Evolutionary conservation across 2,329 filamentous ascomycete species (phyloP), one percentile per base, ranked within the genome.

Genomic region (Penicillium sp.): DNA sequence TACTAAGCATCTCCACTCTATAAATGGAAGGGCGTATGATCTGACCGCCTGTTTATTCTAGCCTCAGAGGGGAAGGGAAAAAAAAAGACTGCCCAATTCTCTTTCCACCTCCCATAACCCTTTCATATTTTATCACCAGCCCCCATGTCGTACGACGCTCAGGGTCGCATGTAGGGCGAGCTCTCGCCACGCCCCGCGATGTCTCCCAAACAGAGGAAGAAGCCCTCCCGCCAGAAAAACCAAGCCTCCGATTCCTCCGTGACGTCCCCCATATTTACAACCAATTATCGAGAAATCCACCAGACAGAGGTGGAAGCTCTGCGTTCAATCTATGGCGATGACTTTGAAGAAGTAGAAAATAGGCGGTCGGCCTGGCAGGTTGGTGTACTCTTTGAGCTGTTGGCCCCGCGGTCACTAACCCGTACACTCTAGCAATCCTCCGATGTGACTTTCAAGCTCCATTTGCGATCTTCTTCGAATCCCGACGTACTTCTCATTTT

Each of bases 251-350:
- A 72, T 51, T 67, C 68, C 43, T 64, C 69, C 36, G 65, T 70
- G 50, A 66, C 68, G 60, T 70, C 71, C 16, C 66, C 74, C 40
- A 58, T 71, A 54, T 60, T 71, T 36, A 68, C 76, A 40, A 82
- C 82, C 57, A 79, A 92, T 70, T 96, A 97, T 77, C 85, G 87
- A 63, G 89, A 95, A 76, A 86, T 90, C 34, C 94, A 97, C 76
- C 82, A 89, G 68, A 90, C 96, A 71, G 94, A 97, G 77, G 82
- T 96, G 56, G 84, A 94, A 71, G 93, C 87, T 44, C 81, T 97
- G 58, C 83, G 89, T 68, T 90, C 93, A 41, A 95, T 97, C 49
- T 97, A 94, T 70, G 88, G 87, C 64, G 91, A 96, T 58, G 92
- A 97, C 70, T 97, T 91, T 70, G 82, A 88, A 65, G 86, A 88